Evolutionary conservation across 176 grass and related monocot genomes (phyloP), one percentile per base, ranked within the genome.

Genomic region (Typha latifolia): DNA sequence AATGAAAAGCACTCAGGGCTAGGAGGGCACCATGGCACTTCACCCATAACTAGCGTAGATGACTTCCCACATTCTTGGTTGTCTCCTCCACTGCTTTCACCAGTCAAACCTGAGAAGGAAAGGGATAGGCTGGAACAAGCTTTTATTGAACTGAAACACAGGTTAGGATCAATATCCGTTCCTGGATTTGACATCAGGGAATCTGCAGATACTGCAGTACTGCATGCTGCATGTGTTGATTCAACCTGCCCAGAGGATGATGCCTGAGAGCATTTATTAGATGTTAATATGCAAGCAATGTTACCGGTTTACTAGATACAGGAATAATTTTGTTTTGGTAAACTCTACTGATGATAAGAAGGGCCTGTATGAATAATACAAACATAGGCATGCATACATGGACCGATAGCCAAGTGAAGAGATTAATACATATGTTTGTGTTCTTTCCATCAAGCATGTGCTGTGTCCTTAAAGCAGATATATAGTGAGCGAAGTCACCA

Each of bases 141-240:
- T 75, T 67, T 49, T 2, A 18, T 62, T 12, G 49, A 16, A 19
- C 62, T 23, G 49, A 74, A 66, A 43, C 14, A 34, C 27, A 23
- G 11, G 22, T n/a, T 74, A 64, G 62, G 62, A 55, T 66, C 72
- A 14, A 27, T n/a, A 74, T 55, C 24, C n/a, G 34, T 4, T 74
- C 72, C 62, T 37, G 62, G 72, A 66, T 66, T 47, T 12, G 72
- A 20, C 62, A 66, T 66, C 22, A 50, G 12, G 20, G 26, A 55
- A 66, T 75, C 63, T 43, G 73, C 73, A 75, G 73, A 67, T 26
- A 59, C 20, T 18, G 73, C 49, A 27, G 37, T 67, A 50, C 50
- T 75, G 32, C 63, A 75, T 57, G 73, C 15, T 18, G 22, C 16
- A 32, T 43, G 63, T 32, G 34, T 61, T 23, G 63, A 16, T 48